phyloP scores from a whole-genome alignment of 805 yeast species.

The Torulaspora gathmanii region DNA sequence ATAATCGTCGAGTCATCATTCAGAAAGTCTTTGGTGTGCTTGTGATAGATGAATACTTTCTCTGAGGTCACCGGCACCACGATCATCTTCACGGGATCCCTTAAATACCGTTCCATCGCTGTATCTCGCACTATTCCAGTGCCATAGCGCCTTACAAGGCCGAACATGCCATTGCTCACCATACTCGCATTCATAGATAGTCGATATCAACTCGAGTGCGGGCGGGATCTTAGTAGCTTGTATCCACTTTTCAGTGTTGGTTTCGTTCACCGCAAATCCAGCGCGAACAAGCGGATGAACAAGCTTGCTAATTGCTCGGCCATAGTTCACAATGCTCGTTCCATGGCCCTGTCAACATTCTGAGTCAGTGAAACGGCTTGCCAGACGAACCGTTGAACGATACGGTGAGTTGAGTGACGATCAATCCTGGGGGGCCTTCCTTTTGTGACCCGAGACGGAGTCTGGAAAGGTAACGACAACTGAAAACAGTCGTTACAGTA shows the following conservation, averaged over 20 bases:
- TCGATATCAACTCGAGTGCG: not conserved
- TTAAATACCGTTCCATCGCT: slow-evolving; percentile 15
- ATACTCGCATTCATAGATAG: not conserved
- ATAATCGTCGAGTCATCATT: slow-evolving; percentile 38
- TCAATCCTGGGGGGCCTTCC: not conserved
- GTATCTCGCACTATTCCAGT: slow-evolving; percentile 9
- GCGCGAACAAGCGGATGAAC: not conserved
- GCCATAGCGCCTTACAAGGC: slow-evolving; percentile 2
- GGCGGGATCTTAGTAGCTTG: not conserved
- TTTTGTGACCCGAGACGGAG: slow-evolving; percentile 8
- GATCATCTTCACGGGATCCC: slow-evolving; percentile 54
- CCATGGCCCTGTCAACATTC: not conserved
- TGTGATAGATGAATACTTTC: slow-evolving; percentile 63
- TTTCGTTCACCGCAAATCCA: not conserved
- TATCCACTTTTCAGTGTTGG: not conserved
- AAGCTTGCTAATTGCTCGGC: not conserved
- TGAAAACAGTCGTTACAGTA: not conserved
- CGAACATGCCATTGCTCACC: not conserved
- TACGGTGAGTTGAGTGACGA: not conserved
- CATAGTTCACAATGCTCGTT: not conserved
- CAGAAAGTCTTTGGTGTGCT: slow-evolving; percentile 42
- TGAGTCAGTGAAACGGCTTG: not conserved
- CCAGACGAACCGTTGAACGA: not conserved
- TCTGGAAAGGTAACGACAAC: not conserved
- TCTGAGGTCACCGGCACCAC: slow-evolving; percentile 67